Evolutionary conservation across 2,329 filamentous ascomycete genomes (phyloP), one percentile per base, ranked within the genome.

Genomic region (Hypomyces perniciosus): DNA sequence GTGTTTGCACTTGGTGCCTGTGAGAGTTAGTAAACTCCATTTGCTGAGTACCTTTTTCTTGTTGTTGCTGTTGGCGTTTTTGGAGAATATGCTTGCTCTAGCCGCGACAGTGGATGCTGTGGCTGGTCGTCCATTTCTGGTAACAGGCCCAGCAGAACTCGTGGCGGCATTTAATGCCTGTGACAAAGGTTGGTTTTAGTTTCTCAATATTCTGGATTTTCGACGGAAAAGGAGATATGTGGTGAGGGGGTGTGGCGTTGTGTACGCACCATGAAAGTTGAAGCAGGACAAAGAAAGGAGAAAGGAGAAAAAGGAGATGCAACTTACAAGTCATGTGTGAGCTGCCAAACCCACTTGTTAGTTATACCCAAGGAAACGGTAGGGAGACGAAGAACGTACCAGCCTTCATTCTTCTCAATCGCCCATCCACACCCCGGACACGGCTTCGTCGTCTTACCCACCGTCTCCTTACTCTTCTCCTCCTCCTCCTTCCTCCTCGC

Each of bases 251-350:
- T n/a, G 37, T 51, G 48, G 31, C 43, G 29, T 51, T 46, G 35
- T 28, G 43, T 51, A 51, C 48, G 43, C 48, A 51, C 48, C 48
- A 45, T 51, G 28, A 28, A 13, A 43, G 30, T 30, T 41, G 35
- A 30, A 48, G 26, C 8, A 41, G 10, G 44, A 29, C 12, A 20
- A 41, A 43, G 27, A 39, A n/a, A 29, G 6, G 6, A 5, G 27
- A 20, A 4, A 8, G 20, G 46, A 44, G 5, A 30, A 39, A 44
- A 41, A 47, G 46, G 37, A 47, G 42, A 35, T 31, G 8, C 4
- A 51, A 62, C 69, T 66, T 68, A 73, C 71, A 73, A 46, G 62
- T 69, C 66, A 73, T 72, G 42, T 72, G 68, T 9, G 67, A 61
- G 54, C 71, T 72, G 20, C 20, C 20, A 40, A 29, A 49, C 29